Conservation (phyloP, 2,329 filamentous ascomycete species). For the Didymella segeticola region DNA sequence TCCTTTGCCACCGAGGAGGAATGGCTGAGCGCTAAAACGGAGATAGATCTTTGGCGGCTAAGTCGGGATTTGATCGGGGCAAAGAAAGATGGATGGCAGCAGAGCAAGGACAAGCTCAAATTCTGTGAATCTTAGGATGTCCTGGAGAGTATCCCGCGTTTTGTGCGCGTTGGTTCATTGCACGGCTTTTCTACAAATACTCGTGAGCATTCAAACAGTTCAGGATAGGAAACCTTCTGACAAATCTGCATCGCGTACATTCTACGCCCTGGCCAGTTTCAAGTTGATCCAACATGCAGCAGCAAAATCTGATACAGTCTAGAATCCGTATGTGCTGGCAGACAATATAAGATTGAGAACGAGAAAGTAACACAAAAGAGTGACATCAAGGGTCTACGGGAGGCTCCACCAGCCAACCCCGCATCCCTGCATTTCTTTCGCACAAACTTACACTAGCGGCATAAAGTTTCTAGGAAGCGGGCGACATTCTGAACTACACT, state of each 20-base stretch:
- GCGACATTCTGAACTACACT: slow-evolving; percentile 11
- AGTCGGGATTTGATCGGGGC: background rate
- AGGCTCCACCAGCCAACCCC: slow-evolving; percentile 25
- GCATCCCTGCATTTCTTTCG: slow-evolving; percentile 32
- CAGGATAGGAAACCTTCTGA: too few relatives aligned
- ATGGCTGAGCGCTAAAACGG: background rate
- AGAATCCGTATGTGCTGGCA: too few relatives aligned
- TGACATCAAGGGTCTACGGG: slow-evolving; percentile 14
- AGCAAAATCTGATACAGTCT: too few relatives aligned
- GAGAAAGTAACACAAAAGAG: background rate
- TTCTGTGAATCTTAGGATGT: background rate
- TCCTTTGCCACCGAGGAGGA: background rate
- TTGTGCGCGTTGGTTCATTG: too few relatives aligned
- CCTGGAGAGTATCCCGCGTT: too few relatives aligned
- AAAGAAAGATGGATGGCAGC: slow-evolving; percentile 2
- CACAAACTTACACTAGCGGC: slow-evolving; percentile 38
- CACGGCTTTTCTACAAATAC: too few relatives aligned
- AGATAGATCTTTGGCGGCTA: slow-evolving; percentile 3
- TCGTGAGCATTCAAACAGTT: too few relatives aligned
- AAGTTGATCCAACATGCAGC: too few relatives aligned
- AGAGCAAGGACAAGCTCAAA: background rate
- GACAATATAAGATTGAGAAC: background rate
- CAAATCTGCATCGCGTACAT: too few relatives aligned
- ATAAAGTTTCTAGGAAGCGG: slow-evolving; percentile 28
- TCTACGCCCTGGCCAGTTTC: too few relatives aligned